Evolutionary conservation across 257 asterid genomes (phyloP), one percentile per base, ranked within the genome.

Genomic region (Parsonsia alboflavescens): DNA sequence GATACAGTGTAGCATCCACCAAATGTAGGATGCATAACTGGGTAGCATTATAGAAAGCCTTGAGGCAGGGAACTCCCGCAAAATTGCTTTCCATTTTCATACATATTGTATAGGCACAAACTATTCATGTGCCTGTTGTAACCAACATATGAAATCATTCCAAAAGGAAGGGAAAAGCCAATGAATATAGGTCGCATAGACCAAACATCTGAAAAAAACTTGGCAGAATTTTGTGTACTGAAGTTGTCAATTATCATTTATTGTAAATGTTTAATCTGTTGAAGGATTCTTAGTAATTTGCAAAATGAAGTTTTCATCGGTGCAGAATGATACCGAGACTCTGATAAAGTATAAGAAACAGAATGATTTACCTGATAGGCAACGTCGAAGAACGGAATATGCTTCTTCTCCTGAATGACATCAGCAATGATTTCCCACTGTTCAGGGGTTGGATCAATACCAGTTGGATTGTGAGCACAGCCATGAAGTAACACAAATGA

Each of bases 401-500:
- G 97, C 73, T 86, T 89, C 88, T 94, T 94, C 79, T 94, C 97
- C 84, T 91, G 95, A 80, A 94, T 90, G 75, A 86, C 85, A 84
- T 92, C 96, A 73, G 97, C 97, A 75, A 94, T 89, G 72, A 66
- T 85, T 85, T 88, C 89, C 98, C 98, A 94, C 76, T 94, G 97
- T 71, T 86, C 89, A 68, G 90, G 85, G 65, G 97, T 90, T 79
- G 98, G 98, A 82, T 94, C 98, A 73, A 94, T 94, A 80, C 98
- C 97, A 73, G 98, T 94, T 80, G 98, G 97, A 80, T 94, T 94
- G 90, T 94, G 98, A 0, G 97, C 97, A 82, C 98, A 94, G 65
- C 98, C 97, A 57, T 93, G 98, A 78, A 93, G 97, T 77, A 93
- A 79, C 77, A 93, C 89, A 81, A 93, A 91, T 58, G 98, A 91